A percentile compares a stretch with the other conserved stretches of the same genome.
Evolutionary conservation across 2,329 filamentous ascomycete genomes (phyloP).

Genomic region (Diaporthe velutina): DNA sequence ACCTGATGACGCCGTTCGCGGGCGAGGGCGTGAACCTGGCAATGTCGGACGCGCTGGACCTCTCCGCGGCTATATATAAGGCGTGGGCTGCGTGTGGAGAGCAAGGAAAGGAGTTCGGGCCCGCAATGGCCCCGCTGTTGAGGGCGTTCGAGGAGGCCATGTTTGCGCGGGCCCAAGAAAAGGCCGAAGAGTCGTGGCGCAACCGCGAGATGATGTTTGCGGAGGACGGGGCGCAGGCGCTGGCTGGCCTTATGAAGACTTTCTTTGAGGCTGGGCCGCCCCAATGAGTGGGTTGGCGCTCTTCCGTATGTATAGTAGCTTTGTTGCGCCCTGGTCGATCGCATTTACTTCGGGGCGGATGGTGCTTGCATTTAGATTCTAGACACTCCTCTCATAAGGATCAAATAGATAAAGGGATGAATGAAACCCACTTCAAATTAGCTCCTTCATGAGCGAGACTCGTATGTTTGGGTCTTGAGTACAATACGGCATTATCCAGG

Average conservation of each 20-base stretch:
- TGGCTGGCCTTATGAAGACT: conserved; percentile 33
- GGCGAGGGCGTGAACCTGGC: conserved; percentile 68
- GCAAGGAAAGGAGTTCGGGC: conserved; percentile 32
- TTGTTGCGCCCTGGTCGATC: neutral
- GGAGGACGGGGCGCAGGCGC: conserved; percentile 30
- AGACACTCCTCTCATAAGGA: neutral
- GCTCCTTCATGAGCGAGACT: neutral
- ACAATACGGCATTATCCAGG: too few relatives aligned
- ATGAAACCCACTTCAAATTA: neutral
- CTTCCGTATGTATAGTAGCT: neutral
- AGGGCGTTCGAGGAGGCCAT: conserved; percentile 44
- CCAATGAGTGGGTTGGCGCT: neutral
- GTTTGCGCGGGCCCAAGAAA: conserved; percentile 36
- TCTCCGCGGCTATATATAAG: conserved; percentile 51
- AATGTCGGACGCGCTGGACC: conserved; percentile 62
- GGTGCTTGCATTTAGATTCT: neutral
- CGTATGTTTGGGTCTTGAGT: neutral
- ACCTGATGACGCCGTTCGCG: conserved; percentile 64
- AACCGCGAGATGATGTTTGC: conserved; percentile 40
- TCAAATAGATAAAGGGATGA: neutral
- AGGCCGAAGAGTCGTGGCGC: conserved; percentile 37
- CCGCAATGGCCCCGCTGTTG: conserved; percentile 41
- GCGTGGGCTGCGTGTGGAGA: conserved; percentile 3
- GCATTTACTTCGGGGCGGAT: neutral
- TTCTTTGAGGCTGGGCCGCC: neutral